Conservation (phyloP, 345 rosid species). For the Sonneratia caseolaris region DNA sequence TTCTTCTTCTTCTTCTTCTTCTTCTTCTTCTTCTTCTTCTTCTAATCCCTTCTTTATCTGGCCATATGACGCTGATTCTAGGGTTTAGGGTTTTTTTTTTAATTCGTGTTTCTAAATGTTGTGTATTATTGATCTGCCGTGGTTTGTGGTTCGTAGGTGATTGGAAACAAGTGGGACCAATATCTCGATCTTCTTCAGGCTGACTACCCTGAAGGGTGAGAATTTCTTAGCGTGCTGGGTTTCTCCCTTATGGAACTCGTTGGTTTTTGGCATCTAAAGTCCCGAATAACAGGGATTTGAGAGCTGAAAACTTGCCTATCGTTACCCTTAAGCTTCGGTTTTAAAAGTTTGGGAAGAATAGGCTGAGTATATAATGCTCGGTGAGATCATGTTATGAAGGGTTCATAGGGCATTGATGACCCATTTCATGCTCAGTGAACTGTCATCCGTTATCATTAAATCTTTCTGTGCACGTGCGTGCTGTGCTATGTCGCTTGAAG, state of each 20-base stretch:
- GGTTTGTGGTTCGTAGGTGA: conserved; percentile 26
- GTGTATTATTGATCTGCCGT: not conserved
- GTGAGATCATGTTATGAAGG: too few relatives aligned
- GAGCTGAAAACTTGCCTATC: not conserved
- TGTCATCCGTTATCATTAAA: not conserved
- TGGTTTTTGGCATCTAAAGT: not conserved
- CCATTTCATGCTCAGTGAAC: not conserved
- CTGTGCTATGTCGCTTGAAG: not conserved
- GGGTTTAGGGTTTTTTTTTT: not conserved
- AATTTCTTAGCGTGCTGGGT: not conserved
- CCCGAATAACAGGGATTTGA: not conserved
- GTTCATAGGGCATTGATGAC: too few relatives aligned
- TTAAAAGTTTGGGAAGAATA: too few relatives aligned
- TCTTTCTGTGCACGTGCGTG: not conserved
- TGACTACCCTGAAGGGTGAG: conserved; percentile 60
- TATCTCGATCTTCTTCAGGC: conserved; percentile 78
- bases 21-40: too few relatives aligned
- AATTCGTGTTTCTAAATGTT: not conserved
- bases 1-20: too few relatives aligned
- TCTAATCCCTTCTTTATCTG: too few relatives aligned
- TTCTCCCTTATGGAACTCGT: not conserved
- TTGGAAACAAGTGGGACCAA: conserved; percentile 71
- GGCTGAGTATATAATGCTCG: too few relatives aligned
- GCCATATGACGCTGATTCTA: too few relatives aligned
- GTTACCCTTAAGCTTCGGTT: not conserved